A percentile compares a stretch with the other conserved stretches of the same genome.
phyloP scores from a whole-genome alignment of 208 protist genomes.

The Acanthamoeba royreba region DNA sequence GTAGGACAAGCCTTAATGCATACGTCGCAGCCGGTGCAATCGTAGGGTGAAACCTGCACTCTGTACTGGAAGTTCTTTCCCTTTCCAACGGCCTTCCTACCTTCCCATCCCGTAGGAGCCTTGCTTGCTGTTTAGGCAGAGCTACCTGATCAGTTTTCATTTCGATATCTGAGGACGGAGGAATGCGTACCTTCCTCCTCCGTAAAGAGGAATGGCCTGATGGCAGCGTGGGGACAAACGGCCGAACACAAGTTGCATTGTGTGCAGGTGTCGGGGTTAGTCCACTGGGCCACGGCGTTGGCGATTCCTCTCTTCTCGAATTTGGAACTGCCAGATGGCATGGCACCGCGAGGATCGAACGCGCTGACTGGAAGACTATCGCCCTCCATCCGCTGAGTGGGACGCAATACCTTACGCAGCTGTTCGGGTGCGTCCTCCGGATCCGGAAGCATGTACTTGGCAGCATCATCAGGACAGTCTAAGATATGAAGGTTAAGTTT shows the following conservation, averaged over 20 bases:
- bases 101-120: constrained; percentile 50
- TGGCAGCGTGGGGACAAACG: constrained; percentile 82
- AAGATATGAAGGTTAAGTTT: too few relatives aligned
- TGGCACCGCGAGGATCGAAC: constrained; percentile 61
- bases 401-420: background rate
- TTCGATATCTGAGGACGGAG: background rate
- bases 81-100: constrained; percentile 51
- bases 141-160: constrained; percentile 30
- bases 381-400: constrained; percentile 36
- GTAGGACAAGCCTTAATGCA: constrained; percentile 74
- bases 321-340: constrained; percentile 63
- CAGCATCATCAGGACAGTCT: background rate
- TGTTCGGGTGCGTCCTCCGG: background rate
- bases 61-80: constrained; percentile 57
- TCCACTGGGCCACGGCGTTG: constrained; percentile 72
- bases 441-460: background rate
- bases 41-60: constrained; percentile 76
- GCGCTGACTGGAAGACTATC: constrained; percentile 62
- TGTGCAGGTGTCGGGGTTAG: constrained; percentile 73
- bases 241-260: constrained; percentile 82
- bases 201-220: constrained; percentile 75
- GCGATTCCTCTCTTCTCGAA: constrained; percentile 79
- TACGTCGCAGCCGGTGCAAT: constrained; percentile 81
- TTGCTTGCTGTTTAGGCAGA: background rate
- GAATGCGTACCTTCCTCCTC: constrained; percentile 27